Evolutionary conservation across 1,284 basidiomycete species (phyloP).

Genomic region (Boletus mariae): DNA sequence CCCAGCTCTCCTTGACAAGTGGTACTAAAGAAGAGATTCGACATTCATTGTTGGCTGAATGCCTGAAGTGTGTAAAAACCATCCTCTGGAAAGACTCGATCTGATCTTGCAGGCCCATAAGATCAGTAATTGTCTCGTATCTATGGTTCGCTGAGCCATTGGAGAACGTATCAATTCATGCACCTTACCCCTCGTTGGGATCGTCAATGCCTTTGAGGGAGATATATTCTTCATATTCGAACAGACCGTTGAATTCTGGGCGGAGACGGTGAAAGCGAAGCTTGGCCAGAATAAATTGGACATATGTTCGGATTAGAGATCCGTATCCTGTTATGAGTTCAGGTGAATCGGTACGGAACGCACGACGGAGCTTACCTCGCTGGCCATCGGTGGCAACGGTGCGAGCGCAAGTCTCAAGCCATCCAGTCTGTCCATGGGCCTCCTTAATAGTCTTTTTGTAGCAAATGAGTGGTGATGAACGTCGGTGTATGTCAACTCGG

Average conservation of each 20-base stretch:
- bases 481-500: background rate
- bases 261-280: conserved; percentile 90
- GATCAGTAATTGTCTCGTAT: conserved; percentile 93
- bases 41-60: conserved; percentile 91
- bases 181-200: conserved; percentile 91
- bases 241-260: conserved; percentile 93
- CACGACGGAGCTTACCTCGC: conserved; percentile 52
- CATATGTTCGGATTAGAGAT: conserved; percentile 88
- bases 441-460: conserved; percentile 81
- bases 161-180: conserved; percentile 3
- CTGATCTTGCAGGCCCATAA: conserved; percentile 95
- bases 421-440: conserved; percentile 92
- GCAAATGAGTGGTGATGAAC: conserved; percentile 12
- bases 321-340: conserved; percentile 67
- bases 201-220: conserved; percentile 95
- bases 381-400: conserved; percentile 79
- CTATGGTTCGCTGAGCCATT: conserved; percentile 41
- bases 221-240: conserved; percentile 97
- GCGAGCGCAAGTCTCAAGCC: conserved; percentile 92
- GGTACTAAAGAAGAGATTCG: conserved; percentile 92
- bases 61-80: conserved; percentile 89
- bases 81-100: conserved; percentile 97
- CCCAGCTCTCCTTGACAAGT: conserved; percentile 95
- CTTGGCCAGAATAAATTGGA: conserved; percentile 92
- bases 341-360: conserved; percentile 1